Percentiles rank a stretch among this genome's conserved stretches.
Conservation (phyloP, 2,329 filamentous ascomycete species). For the Fusarium albosuccineum region DNA sequence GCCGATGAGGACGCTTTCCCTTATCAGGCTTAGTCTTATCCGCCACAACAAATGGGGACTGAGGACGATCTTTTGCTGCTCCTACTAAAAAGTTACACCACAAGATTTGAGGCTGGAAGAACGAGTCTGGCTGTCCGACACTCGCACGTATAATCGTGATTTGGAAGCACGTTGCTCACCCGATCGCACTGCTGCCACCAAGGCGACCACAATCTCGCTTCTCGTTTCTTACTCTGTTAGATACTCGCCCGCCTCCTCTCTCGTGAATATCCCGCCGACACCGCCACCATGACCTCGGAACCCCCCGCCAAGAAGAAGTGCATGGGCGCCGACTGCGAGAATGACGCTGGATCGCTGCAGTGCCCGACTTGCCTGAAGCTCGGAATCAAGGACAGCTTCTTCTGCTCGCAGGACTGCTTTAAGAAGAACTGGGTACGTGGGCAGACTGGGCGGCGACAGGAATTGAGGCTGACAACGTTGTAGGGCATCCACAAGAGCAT, state of each 20-base stretch:
- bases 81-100: conserved; percentile 42
- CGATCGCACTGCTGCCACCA: background rate
- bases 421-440: conserved; percentile 94
- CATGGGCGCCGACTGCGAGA: conserved; percentile 84
- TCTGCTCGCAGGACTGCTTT: conserved; percentile 99
- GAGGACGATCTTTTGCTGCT: conserved; percentile 37
- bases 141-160: background rate
- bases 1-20: conserved; percentile 22
- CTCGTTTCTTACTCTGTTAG: background rate
- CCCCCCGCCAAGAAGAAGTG: conserved; percentile 76
- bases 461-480: conserved; percentile 18
- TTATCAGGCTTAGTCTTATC: conserved; percentile 33
- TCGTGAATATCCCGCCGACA: background rate
- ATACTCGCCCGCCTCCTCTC: background rate
- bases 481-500: conserved; percentile 82
- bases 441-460: conserved; percentile 28
- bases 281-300: conserved; percentile 61
- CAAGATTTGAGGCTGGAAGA: conserved; percentile 7
- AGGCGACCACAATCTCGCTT: background rate
- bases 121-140: background rate
- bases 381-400: conserved; percentile 89
- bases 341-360: conserved; percentile 87
- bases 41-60: conserved; percentile 23
- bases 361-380: conserved; percentile 96
- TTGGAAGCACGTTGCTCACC: background rate